Conservation (phyloP, 306 rosid species). For the Cucurbita ficifolia region DNA sequence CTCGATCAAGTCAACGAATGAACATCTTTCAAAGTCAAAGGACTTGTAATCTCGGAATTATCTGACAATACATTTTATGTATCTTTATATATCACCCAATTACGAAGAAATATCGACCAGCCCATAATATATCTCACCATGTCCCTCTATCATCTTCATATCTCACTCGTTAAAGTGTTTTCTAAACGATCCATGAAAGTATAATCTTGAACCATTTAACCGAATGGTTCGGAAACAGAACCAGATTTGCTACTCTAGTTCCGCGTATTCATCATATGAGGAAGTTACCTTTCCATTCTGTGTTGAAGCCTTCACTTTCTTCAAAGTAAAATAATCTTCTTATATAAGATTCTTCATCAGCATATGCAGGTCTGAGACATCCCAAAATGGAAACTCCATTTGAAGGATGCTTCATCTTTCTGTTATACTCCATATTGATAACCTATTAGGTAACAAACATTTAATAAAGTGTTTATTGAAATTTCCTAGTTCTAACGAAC, state of each 20-base stretch:
- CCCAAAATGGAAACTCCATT: constrained; percentile 86
- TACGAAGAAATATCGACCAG: neutral
- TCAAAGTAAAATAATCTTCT: constrained; percentile 34
- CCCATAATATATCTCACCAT: neutral
- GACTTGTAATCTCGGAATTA: neutral
- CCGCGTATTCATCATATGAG: neutral
- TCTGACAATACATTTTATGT: neutral
- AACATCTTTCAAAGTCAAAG: neutral
- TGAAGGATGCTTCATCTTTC: constrained; percentile 62
- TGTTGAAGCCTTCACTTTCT: constrained; percentile 41
- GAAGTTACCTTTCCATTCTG: constrained; percentile 52
- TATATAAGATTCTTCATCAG: constrained; percentile 58
- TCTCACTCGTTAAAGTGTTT: neutral
- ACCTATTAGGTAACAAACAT: constrained; percentile 35
- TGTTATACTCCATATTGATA: constrained; percentile 31
- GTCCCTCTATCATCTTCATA: neutral
- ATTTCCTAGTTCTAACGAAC: neutral
- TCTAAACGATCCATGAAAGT: neutral
- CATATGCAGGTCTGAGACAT: constrained; percentile 60
- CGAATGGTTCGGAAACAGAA: neutral
- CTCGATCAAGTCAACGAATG: neutral
- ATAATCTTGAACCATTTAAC: neutral
- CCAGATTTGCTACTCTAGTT: neutral
- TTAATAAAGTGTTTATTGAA: neutral
- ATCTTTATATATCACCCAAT: neutral